Evolutionary conservation across 176 grass and related monocot genomes (phyloP).

Genomic region (Carex myosuroides): DNA sequence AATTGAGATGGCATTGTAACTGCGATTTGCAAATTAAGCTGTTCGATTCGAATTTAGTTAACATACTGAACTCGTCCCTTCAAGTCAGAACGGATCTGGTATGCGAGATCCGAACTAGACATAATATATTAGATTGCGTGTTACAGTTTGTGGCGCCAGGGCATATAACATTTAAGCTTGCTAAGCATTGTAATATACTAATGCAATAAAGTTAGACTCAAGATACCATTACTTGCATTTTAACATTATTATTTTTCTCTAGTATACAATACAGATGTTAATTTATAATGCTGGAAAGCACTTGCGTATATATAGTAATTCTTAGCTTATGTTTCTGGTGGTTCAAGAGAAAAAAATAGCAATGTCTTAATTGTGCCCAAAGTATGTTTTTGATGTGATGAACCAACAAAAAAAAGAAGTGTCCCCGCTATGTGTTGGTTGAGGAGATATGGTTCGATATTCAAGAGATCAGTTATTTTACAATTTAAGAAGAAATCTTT

Average conservation of each 20-base stretch:
- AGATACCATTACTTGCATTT: background rate
- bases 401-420: background rate
- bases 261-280: background rate
- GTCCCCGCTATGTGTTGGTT: background rate
- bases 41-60: background rate
- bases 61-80: background rate
- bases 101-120: no score
- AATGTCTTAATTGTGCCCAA: background rate
- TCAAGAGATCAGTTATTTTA: background rate
- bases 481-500: background rate
- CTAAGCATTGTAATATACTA: background rate
- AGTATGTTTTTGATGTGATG: background rate
- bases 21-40: background rate
- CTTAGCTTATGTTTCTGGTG: background rate
- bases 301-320: no score
- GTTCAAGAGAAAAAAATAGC: background rate
- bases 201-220: background rate
- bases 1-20: background rate
- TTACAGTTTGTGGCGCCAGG: no score
- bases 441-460: background rate
- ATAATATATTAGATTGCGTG: no score
- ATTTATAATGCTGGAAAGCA: background rate
- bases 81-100: no score
- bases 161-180: background rate
- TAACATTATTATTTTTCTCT: background rate